Percentiles rank a stretch among this genome's conserved stretches.
These are phyloP conservation scores for Suillus spraguei DNA, from an alignment of 768 basidiomycete genomes.

Conservation along the genomic window DNA sequence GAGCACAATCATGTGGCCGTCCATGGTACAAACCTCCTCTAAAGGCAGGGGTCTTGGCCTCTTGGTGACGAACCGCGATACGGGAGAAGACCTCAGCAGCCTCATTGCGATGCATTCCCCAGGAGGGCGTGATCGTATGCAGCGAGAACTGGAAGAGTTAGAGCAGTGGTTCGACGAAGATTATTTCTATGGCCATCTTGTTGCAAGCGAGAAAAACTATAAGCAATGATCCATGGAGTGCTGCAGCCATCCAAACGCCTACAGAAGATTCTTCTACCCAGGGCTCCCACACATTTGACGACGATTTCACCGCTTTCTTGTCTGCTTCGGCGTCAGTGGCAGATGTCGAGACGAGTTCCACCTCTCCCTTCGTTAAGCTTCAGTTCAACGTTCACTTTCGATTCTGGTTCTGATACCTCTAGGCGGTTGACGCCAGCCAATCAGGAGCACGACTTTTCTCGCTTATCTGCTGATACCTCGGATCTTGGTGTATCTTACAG, in stretches of 20 bases:
- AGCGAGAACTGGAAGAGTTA: constrained; percentile 58
- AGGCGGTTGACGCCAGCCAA: constrained; percentile 28
- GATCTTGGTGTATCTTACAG: constrained; percentile 41
- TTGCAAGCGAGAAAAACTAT: constrained; percentile 21
- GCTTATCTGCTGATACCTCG: constrained; percentile 18
- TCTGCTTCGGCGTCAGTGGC: constrained; percentile 48
- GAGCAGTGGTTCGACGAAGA: constrained; percentile 63
- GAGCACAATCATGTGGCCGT: constrained; percentile 89
- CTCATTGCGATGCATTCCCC: constrained; percentile 12
- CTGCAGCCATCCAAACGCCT: constrained; percentile 34
- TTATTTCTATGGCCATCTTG: constrained; percentile 21
- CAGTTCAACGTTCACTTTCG: constrained; percentile 32
- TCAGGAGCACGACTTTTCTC: constrained; percentile 24
- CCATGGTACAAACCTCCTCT: too few relatives aligned
- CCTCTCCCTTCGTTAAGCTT: constrained; percentile 24
- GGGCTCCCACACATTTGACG: constrained; percentile 56
- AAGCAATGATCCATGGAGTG: constrained; percentile 43
- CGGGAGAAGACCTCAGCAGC: constrained; percentile 11
- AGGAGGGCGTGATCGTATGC: constrained; percentile 37
- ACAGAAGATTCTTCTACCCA: constrained; percentile 36
- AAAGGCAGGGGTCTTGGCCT: too few relatives aligned
- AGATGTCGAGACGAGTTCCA: constrained; percentile 3
- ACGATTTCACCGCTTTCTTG: constrained; percentile 79
- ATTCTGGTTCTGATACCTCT: constrained; percentile 18
- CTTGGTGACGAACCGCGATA: background rate